Conservation (phyloP, 2,329 filamentous ascomycete genomes). For the Aureobasidium sp. region DNA sequence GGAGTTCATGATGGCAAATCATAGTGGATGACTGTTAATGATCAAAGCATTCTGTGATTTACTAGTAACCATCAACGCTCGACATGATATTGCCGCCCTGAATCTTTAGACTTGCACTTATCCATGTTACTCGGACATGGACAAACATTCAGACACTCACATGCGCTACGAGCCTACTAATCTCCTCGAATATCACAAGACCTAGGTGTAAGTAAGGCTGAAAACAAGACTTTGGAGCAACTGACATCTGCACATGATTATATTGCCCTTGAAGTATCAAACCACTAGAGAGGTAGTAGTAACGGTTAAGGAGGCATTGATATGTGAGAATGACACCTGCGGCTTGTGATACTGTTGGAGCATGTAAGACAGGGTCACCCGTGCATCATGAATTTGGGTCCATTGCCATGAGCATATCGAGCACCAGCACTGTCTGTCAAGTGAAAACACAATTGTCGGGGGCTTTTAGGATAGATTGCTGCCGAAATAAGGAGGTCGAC, state of each 20-base stretch:
- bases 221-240: neutral
- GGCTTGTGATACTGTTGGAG: neutral
- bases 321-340: neutral
- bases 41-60: neutral
- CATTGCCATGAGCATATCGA: neutral
- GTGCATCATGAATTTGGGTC: neutral
- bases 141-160: neutral
- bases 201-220: neutral
- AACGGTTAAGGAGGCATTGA: neutral
- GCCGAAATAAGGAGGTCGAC: neutral
- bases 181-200: neutral
- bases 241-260: neutral
- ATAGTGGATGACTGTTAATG: neutral
- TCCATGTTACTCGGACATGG: neutral
- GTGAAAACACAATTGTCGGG: too few species aligned
- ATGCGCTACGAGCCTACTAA: neutral
- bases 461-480: neutral
- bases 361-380: neutral
- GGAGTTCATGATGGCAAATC: neutral
- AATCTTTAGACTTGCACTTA: too few species aligned
- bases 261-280: neutral
- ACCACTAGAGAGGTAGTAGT: neutral
- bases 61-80: neutral
- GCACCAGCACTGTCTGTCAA: too few species aligned
- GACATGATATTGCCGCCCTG: neutral